Evolutionary conservation across 2,329 filamentous ascomycete genomes (phyloP).

Genomic region (Stagonosporopsis chrysanthemi): DNA sequence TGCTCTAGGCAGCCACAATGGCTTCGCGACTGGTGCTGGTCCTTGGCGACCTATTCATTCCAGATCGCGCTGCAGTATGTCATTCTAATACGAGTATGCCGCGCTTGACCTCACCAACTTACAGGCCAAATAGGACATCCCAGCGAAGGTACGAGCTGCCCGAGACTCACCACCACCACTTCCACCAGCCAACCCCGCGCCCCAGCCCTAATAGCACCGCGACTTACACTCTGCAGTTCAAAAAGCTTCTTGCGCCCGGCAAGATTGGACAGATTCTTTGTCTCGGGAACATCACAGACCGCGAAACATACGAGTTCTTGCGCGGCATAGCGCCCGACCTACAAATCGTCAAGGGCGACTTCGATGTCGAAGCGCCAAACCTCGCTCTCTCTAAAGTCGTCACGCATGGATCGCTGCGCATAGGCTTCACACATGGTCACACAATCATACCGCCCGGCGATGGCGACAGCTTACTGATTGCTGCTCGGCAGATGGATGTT

Average conservation of each 20-base stretch:
- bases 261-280: constrained; percentile 67
- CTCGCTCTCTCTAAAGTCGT: constrained; percentile 72
- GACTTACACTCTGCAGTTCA: constrained; percentile 47
- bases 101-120: constrained; percentile 46
- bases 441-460: constrained; percentile 75
- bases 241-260: constrained; percentile 65
- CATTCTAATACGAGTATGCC: constrained; percentile 5
- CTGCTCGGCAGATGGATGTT: constrained; percentile 74
- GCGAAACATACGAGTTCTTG: constrained; percentile 65
- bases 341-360: constrained; percentile 74
- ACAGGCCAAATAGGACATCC: constrained; percentile 52
- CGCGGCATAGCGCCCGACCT: constrained; percentile 66
- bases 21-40: constrained; percentile 53
- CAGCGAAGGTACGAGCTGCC: constrained; percentile 47
- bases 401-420: constrained; percentile 71
- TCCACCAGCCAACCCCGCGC: background rate
- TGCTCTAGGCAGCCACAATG: constrained; percentile 40
- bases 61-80: constrained; percentile 52
- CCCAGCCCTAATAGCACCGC: background rate
- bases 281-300: constrained; percentile 65
- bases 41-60: constrained; percentile 54
- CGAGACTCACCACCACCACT: background rate
- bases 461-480: constrained; percentile 71
- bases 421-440: constrained; percentile 75
- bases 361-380: constrained; percentile 71